A percentile compares a stretch with the other conserved stretches of the same genome.
These are phyloP conservation scores for Fusarium sp. DNA, from an alignment of 2,329 filamentous ascomycete species.

Conservation along the genomic window DNA sequence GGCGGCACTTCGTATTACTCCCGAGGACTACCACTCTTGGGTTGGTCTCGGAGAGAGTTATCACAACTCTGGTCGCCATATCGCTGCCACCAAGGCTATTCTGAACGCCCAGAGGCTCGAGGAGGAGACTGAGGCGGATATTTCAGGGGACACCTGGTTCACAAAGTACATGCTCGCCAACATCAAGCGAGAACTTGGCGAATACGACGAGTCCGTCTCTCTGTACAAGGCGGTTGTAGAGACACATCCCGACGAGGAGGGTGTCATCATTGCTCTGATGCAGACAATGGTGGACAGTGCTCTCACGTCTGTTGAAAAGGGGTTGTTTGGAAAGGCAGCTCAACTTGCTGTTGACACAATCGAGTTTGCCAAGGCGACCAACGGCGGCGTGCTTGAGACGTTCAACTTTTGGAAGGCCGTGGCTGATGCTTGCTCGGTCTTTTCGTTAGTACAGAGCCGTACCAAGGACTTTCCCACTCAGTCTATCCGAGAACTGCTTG, in stretches of 20 bases:
- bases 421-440: conserved; percentile 88
- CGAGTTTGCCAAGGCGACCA: conserved; percentile 72
- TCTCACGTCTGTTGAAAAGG: conserved; percentile 81
- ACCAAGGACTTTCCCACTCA: conserved; percentile 71
- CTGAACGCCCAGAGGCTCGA: conserved; percentile 85
- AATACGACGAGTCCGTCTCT: conserved; percentile 84
- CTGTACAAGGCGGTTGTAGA: conserved; percentile 81
- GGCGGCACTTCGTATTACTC: conserved; percentile 84
- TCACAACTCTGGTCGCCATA: conserved; percentile 90
- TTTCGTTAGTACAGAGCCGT: conserved; percentile 80
- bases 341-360: conserved; percentile 78
- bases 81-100: conserved; percentile 94
- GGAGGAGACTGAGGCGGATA: conserved; percentile 63
- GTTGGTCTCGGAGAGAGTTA: conserved; percentile 98
- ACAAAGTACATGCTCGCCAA: conserved; percentile 97
- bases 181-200: conserved; percentile 90
- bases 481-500: conserved; percentile 69
- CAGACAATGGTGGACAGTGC: conserved; percentile 90
- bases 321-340: conserved; percentile 86
- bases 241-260: conserved; percentile 79
- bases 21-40: conserved; percentile 93
- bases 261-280: conserved; percentile 86
- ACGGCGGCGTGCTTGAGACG: conserved; percentile 71
- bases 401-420: conserved; percentile 98
- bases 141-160: conserved; percentile 84